Base-by-base conservation (phyloP, 1,284 basidiomycete genomes). In the Microbotryum saponariae region DNA sequence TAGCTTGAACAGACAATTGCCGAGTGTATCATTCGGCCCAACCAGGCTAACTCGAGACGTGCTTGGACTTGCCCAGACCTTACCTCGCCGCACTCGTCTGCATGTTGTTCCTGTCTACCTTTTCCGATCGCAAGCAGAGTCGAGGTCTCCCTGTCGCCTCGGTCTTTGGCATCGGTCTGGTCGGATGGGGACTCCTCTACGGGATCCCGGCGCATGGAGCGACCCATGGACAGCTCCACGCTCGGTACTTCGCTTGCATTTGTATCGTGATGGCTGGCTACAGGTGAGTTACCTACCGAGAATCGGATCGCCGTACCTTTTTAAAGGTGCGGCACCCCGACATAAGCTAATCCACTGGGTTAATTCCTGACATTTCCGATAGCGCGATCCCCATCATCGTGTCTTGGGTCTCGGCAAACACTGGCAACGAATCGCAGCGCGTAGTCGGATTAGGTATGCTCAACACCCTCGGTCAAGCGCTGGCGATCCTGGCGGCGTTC, bases 121-220 rank as follows among this genome's bases (percentile, higher is more conserved):
- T 77, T 21, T 91, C 89, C 6, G 90, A 93, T 75, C 78, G 81
- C 56, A 71, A 83, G 8, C 88, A 89, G 74, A 83, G 76, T 56
- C 82, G 89, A 61, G 90, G 89, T 44, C 57, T 77, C 33, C 74
- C 73, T 27, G 71, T 74, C 47, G 73, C 74, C 27, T 49, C 51
- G 23, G 76, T 77, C 33, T 78, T 77, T 67, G 33, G 66, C 16
- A 69, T 79, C 57, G 77, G 76, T 25, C 68, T 77, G 52, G 61
- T 77, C 51, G 78, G 77, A 18, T 79, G 78, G 76, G 67, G 71
- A 0, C 68, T 78, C 21, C 72, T 79, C 4, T 64, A 75, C 29
- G 44, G 66, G 16, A 70, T 78, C 23, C 65, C 68, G 16, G 72
- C 75, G 2, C 54, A 66, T 4, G 59, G 69, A 29, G 68, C 37